Evolutionary conservation across 495 filamentous ascomycete species (phyloP), one percentile per base, ranked within the genome.

Genomic region (Thozetella sp.): DNA sequence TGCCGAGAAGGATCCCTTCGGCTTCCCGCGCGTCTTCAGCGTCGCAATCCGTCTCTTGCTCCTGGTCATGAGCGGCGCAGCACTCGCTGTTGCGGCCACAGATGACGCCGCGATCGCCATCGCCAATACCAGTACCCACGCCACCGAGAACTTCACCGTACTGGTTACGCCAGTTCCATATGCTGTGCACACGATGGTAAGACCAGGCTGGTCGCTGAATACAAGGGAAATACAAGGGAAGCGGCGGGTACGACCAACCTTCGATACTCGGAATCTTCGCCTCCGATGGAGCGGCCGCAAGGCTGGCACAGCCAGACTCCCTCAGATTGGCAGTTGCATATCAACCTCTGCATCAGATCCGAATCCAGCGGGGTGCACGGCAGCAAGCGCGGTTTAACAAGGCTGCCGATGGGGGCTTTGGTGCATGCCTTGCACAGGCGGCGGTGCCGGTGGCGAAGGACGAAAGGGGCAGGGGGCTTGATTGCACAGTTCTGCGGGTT

Each of bases 81-180:
- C 93, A 97, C 4, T 75, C 67, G 15, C 76, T 76, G 25, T 86
- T 89, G 19, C 90, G 85, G 0, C 91, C 92, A 69, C 93, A 97
- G 63, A 90, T 86, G 2, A 96, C 90, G 43, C 93, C 92, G 61
- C 93, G 88, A 66, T 90, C 86, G 56, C 93, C 93, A 66, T 96
- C 92, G 45, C 92, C 91, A 51, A 95, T 93, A 17, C 93, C 93
- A 1, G 90, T 92, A 2, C 93, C 92, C 0, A 96, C 75, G 0
- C 91, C 91, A 34, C 92, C 91, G 0, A 93, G 88, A 26, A 86
- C 88, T 20, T 88, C 86, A 51, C 87, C 86, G 74, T 96, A 97
- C n/a, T 90, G 84, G 22, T 86, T 92, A 20, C 93, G 88, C 93
- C 93, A 97, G 22, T 79, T 86, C 93, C 93, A 97, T 34, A 92